Evolutionary conservation across 106 monocot genomes (phyloP), one percentile per base, ranked within the genome.

Genomic region (Dendrobium catenatum): DNA sequence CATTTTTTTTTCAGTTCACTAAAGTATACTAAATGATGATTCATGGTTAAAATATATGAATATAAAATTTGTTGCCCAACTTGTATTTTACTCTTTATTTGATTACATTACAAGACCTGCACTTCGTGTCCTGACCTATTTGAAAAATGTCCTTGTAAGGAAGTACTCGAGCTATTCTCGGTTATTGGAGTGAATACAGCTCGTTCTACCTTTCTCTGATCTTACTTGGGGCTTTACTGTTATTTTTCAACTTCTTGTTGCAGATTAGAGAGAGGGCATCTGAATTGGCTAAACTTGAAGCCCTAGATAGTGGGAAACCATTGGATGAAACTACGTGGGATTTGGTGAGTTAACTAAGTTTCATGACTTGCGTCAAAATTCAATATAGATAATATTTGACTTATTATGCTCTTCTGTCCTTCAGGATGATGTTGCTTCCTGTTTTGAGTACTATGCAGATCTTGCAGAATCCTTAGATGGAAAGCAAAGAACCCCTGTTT

Each of bases 401-500:
- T 42, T n/a, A 51, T 64, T 15, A 17, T 41, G 29, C 37, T 10
- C 46, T 47, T 40, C 18, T 41, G 47, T 87, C 17, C 74, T 81
- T 11, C 86, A 99, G 99, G 99, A 99, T 86, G 99, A 99, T 88
- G 99, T 95, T 87, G 95, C 93, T 86, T 93, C 86, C 7, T 99
- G 99, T 68, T 99, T 99, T 83, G 99, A 99, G 80, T 99, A 90
- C 84, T 99, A 88, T 85, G 99, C 99, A 46, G 99, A 91, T 85
- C 95, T 95, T 86, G 99, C 83, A 24, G 95, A 99, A 82, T 88
- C 86, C 56, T 87, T 99, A 51, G 99, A 95, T 81, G 77, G 68
- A 83, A 99, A 89, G 82, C 91, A 93, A 86, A 90, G 88, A 72
- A 77, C 89, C 72, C 95, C 95, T 26, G 15, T 99, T 72, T 86